Evolutionary conservation across 2,329 filamentous ascomycete species (phyloP), one percentile per base, ranked within the genome.

Genomic region (Ophiostoma sp.): DNA sequence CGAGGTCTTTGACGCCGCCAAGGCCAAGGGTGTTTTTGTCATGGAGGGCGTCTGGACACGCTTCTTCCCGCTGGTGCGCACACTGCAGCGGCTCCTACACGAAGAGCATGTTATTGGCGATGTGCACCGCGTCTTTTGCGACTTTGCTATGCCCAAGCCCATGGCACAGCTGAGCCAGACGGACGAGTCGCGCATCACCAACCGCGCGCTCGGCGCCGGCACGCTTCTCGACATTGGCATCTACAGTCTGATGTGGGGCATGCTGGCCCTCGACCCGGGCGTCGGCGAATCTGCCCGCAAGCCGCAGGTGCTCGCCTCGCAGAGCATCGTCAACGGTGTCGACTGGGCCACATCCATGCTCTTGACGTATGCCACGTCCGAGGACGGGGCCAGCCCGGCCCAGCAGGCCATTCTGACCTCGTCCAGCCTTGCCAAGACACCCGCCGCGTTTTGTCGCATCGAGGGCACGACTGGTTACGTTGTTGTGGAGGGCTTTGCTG

Each of bases 41-140:
- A 82, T 83, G 78, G 84, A 86, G 75, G 84, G 83, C 12, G 82
- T 85, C 81, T 85, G 84, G 84, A 82, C 82, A 2, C 81, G 84
- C 12, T 83, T 83, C 77, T 83, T 80, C 22, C 83, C 84, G 0
- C 75, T 85, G 1, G 78, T 82, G 1, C 77, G 76, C 48, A 77
- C 79, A 6, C 73, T 85, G 0, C 79, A 80, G 61, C 77, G 78
- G 12, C 57, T 83, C 0, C 71, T 86, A 0, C 81, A 84, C 66
- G 77, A 81, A 22, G 81, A 85, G 5, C 82, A 81, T 61, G 78
- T 76, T 15, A 80, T 85, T 50, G 83, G 84, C 4, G 78, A 81
- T 0, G 78, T 85, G 0, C 78, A 79, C 17, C 80, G 83, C 0
- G 80, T 80, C 0, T 82, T 82, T 61, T 82, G 80, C 42, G 84